Base-by-base conservation (phyloP, 2,329 filamentous ascomycete genomes). In the Penicillium sp. region DNA sequence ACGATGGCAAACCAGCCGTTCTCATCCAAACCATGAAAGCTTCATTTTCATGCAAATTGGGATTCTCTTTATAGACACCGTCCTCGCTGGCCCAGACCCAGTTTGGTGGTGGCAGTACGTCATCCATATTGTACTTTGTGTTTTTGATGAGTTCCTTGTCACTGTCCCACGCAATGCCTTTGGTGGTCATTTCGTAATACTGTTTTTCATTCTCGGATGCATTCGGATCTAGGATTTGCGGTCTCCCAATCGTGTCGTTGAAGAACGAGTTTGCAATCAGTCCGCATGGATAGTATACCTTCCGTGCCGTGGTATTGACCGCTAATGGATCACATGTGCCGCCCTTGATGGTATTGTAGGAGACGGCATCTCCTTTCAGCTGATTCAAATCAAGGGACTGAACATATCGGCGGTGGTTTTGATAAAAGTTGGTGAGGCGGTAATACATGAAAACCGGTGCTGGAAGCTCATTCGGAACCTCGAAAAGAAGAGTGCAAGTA, bases 11-110 rank as follows among this genome's bases (percentile, higher is more conserved):
- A 57, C 93, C 94, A 25, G 94, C 94, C 1, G 96, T 96, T 67
- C 94, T 87, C 94, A 99, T 99, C 94, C 94, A 99, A 23, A 97
- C 93, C 77, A 97, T 93, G 75, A 99, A 96, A 43, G 87, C 86
- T 74, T 96, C 89, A 77, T 91, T 88, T 0, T 86, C 78, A 61
- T 88, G 82, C 19, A 97, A 75, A 66, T 94, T 77, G 0, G 92
- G 91, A 23, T 91, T 86, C 0, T 79, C 73, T 3, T 83, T 87
- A 71, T 96, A 96, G 60, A 83, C 85, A 38, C 88, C 88, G 65
- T 89, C 96, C 57, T 85, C 83, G 13, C 82, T 70, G 19, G 78
- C 73, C 94, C 94, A 99, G 74, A 77, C 72, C 94, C 94, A 99
- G 74, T 97, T 96, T 4, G 90, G 92, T 1, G 94, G 94, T 0